phyloP scores from a whole-genome alignment of 2,329 filamentous ascomycete species.

The Leptographium lundbergii region DNA sequence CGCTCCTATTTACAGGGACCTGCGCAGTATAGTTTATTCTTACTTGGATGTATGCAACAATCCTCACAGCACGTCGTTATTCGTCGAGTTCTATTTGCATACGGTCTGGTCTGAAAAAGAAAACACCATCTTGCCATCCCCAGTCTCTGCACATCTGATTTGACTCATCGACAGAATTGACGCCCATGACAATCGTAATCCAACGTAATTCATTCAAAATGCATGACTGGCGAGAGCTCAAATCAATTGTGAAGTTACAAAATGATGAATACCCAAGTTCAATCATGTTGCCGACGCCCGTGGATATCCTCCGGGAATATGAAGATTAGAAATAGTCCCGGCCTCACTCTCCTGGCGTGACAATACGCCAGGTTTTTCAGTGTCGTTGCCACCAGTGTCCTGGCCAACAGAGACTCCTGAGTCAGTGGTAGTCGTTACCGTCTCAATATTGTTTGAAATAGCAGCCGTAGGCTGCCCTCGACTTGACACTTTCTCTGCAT shows the following conservation, averaged over 20 bases:
- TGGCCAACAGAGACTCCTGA: not conserved
- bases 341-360: conserved; percentile 28
- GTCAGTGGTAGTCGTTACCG: not conserved
- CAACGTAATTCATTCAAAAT: not conserved
- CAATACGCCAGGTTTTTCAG: not conserved
- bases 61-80: no score
- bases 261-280: not conserved
- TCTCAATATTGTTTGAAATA: not conserved
- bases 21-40: no score
- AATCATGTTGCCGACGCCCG: not conserved
- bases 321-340: conserved; percentile 49
- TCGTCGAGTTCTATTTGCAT: no score
- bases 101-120: no score
- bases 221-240: not conserved
- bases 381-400: not conserved
- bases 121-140: no score
- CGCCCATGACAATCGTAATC: not conserved
- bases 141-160: no score
- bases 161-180: no score
- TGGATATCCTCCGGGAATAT: conserved; percentile 52
- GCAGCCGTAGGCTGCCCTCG: not conserved
- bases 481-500: not conserved
- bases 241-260: not conserved
- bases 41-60: no score
- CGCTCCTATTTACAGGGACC: no score